These are phyloP conservation scores for Exophiala spinifera DNA, from an alignment of 2,329 filamentous ascomycete species.

Conservation along the genomic window DNA sequence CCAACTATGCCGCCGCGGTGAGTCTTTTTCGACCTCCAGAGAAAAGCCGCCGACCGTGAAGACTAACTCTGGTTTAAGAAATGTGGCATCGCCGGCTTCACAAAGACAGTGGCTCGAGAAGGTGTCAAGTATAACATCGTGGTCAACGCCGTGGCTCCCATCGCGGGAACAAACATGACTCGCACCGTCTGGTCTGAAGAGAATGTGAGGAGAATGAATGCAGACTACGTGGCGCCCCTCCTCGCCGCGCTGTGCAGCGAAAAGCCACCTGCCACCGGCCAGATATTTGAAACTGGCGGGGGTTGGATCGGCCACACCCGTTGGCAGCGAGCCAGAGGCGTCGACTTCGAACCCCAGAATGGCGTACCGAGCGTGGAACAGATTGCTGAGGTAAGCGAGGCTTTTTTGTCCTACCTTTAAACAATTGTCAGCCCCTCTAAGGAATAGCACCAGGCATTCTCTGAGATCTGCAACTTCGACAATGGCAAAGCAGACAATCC, in stretches of 20 bases:
- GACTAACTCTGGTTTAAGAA: constrained; percentile 51
- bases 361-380: constrained; percentile 30
- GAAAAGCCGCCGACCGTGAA: background rate
- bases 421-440: too few relatives aligned
- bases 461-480: constrained; percentile 79
- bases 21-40: constrained; percentile 37
- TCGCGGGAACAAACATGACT: constrained; percentile 95
- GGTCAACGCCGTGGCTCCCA: constrained; percentile 96
- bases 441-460: constrained; percentile 57
- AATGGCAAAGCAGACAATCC: constrained; percentile 84
- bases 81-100: constrained; percentile 91
- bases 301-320: constrained; percentile 85
- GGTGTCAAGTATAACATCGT: constrained; percentile 96
- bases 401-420: too few relatives aligned
- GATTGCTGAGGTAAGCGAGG: constrained; percentile 32
- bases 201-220: constrained; percentile 94
- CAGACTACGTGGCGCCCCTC: constrained; percentile 92
- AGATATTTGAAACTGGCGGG: constrained; percentile 88
- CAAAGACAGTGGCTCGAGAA: constrained; percentile 84
- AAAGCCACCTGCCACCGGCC: constrained; percentile 80
- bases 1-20: constrained; percentile 89
- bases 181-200: constrained; percentile 91
- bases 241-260: constrained; percentile 83
- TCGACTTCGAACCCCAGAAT: constrained; percentile 32
- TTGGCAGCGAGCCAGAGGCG: constrained; percentile 39